Percentiles rank a stretch among this genome's conserved stretches.
Evolutionary conservation across 2,329 filamentous ascomycete genomes (phyloP).

Genomic region (Hymenoscyphus fructigenus): DNA sequence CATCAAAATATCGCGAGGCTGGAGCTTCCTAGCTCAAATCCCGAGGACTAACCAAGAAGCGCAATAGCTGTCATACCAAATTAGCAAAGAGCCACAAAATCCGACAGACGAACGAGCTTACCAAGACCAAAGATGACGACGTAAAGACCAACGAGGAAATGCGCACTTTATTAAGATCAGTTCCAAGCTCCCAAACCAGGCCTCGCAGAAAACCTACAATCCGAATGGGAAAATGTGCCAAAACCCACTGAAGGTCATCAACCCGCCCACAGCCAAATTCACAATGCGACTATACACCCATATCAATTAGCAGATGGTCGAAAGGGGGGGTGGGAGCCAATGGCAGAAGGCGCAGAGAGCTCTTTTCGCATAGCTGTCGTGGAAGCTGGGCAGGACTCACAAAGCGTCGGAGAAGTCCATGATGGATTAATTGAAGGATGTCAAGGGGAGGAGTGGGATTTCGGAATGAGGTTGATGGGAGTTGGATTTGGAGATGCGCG

Average conservation of each 20-base stretch:
- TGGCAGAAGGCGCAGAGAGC: conserved; percentile 17
- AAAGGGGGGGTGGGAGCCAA: conserved; percentile 18
- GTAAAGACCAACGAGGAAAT: conserved; percentile 79
- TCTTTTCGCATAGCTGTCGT: conserved; percentile 17
- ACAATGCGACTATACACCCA: conserved; percentile 73
- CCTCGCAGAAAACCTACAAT: conserved; percentile 51
- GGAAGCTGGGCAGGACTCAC: conserved; percentile 53
- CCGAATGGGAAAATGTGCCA: conserved; percentile 63
- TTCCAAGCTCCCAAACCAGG: conserved; percentile 6
- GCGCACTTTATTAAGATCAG: conserved; percentile 50
- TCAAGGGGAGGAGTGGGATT: background rate
- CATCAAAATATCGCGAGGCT: background rate
- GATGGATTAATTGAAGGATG: conserved; percentile 31
- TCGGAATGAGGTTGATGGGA: background rate
- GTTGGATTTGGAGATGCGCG: background rate
- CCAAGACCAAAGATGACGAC: conserved; percentile 87
- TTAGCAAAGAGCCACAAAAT: conserved; percentile 22
- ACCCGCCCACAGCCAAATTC: conserved; percentile 82
- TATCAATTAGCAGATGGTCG: conserved; percentile 32
- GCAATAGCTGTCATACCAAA: conserved; percentile 56
- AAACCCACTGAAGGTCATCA: conserved; percentile 85
- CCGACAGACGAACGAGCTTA: conserved; percentile 44
- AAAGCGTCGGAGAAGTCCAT: conserved; percentile 95
- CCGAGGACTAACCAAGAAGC: conserved; percentile 52
- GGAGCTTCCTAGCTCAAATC: background rate